Base-by-base conservation (phyloP, 129 eudicot species). In the Arctium lappa region DNA sequence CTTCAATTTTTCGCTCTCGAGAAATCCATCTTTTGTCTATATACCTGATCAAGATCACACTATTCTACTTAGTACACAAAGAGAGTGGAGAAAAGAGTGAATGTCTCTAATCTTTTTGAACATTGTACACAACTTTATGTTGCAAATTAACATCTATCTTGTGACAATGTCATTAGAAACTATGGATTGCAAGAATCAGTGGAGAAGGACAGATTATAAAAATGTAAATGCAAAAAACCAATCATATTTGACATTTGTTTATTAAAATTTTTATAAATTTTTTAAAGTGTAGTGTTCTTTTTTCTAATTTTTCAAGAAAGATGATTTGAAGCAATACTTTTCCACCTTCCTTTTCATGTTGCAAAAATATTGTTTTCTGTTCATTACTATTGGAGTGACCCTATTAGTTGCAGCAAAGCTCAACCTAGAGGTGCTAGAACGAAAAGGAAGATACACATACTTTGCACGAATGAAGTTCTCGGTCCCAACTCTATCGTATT, bases 401-500 rank as follows among this genome's bases (percentile, higher is more conserved):
- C 31, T 16, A 62, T 62, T 62, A 22, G 31, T 62, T 62, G 29
- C 31, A 22, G 69, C 2, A 62, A 62, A 11, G 69, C 2, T 62
- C 0, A 31, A 62, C 30, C 69, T 62, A 18, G 9, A n/a, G 69
- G 29, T 62, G 29, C 69, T 62, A 18, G 10, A 62, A 22, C 7
- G 31, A 18, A 62, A 27, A 8, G n/a, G 48, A 69, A 69, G 62
- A 71, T 42, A 72, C 15, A 70, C 86, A 75, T 87, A 91, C 94
- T 91, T 91, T 60, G 92, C 91, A 79, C 88, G 89, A 76, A 91
- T 89, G 87, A 91, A 91, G 78, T 91, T 89, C 68, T 89, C 92
- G 46, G 87, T 88, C 56, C 92, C 92, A 78, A 87, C 92, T 89
- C 91, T 83, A 66, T 83, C 84, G 53, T 91, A 89, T 71, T 74